Base-by-base conservation (phyloP, 1,284 basidiomycete genomes). In the Schizopora paradoxa region DNA sequence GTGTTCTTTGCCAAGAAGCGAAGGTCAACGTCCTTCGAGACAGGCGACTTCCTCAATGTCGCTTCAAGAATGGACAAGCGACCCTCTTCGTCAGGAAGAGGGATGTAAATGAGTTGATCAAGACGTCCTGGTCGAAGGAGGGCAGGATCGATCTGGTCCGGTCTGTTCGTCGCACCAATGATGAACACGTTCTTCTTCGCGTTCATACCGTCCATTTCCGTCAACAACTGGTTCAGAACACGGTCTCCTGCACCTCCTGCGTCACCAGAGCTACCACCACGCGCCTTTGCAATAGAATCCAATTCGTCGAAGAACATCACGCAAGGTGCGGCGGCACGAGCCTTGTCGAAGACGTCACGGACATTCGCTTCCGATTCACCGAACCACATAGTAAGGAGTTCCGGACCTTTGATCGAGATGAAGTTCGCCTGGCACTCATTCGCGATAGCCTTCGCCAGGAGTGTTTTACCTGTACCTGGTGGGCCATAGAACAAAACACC, bases 221-320 rank as follows among this genome's bases (percentile, higher is more conserved):
- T 99, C 27, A 94, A 78, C 58, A 96, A 92, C 66, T 96, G 93
- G 70, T 97, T 96, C 51, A 97, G 79, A 7, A 97, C 94, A 72
- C 96, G 92, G 66, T 99, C 96, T 40, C 93, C 86, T 6, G 95
- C 94, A 52, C 95, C 96, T 55, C 94, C 94, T 47, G 72, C 94
- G 63, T 97, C 95, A 43, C 91, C 92, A 11, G 77, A 72, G 2
- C 79, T 74, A 14, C 74, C 73, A 51, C 95, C 95, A 70, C 96
- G 91, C 41, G 92, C 81, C 73, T 98, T 98, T 45, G 95, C 95
- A 58, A 99, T 98, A 8, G 95, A 96, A 65, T 99, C 95, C 61
- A 99, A 75, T 70, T 99, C 95, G 61, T 99, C 95, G 68, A 99
- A 99, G 87, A 99, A 99, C 93, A 99, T 97, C 55, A 99, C 93